A percentile compares a stretch with the other conserved stretches of the same genome.
Conservation (phyloP, 2,329 filamentous ascomycete species). For the Alternaria gansuensis region DNA sequence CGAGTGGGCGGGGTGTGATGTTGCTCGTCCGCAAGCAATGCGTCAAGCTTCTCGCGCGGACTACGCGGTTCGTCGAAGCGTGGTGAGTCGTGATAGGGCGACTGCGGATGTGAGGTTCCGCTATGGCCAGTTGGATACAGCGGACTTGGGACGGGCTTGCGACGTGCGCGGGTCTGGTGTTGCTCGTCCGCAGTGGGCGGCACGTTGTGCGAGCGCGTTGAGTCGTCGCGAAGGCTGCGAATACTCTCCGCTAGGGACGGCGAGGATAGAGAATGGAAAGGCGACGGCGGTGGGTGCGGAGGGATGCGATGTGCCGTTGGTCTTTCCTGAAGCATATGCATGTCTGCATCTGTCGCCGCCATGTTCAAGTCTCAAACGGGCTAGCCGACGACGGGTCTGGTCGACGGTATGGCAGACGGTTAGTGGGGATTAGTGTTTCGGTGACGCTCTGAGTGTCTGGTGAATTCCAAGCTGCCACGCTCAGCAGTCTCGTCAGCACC, state of each 20-base stretch:
- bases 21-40: conserved; percentile 49
- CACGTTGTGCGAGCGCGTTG: conserved; percentile 34
- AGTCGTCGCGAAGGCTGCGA: conserved; percentile 43
- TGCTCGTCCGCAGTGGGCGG: conserved; percentile 32
- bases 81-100: conserved; percentile 44
- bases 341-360: conserved; percentile 40
- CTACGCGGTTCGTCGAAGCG: conserved; percentile 51
- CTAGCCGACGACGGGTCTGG: conserved; percentile 35
- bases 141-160: conserved; percentile 43
- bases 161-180: conserved; percentile 23
- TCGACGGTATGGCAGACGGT: conserved; percentile 16
- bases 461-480: conserved; percentile 24
- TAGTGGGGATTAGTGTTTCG: conserved; percentile 26
- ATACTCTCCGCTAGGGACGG: conserved; percentile 45
- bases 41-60: conserved; percentile 52
- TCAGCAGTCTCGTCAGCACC: conserved; percentile 30
- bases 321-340: conserved; percentile 44
- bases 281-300: conserved; percentile 23
- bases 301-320: conserved; percentile 18
- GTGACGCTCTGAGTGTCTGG: conserved; percentile 15
- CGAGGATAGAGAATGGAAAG: conserved; percentile 21
- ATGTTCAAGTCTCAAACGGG: conserved; percentile 42
- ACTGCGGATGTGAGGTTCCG: conserved; percentile 25
- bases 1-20: conserved; percentile 28
- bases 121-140: conserved; percentile 31